phyloP scores from a whole-genome alignment of 768 basidiomycete genomes.

The Hygrocybe coccinea region DNA sequence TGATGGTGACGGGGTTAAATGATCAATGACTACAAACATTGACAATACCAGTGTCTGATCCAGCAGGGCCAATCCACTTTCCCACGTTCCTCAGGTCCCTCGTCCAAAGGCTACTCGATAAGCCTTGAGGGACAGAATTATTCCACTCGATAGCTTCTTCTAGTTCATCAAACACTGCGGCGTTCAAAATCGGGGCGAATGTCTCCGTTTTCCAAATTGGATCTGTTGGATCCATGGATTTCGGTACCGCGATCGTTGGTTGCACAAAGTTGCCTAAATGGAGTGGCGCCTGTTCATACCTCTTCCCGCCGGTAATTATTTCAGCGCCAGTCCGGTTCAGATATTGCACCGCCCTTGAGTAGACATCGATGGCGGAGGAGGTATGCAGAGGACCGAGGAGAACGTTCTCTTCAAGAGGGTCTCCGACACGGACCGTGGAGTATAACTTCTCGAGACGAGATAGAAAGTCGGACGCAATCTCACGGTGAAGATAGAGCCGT shows the following conservation, averaged over 20 bases:
- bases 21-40: slow-evolving; percentile 52
- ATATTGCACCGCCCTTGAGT: slow-evolving; percentile 54
- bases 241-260: slow-evolving; percentile 77
- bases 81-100: slow-evolving; percentile 77
- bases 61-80: slow-evolving; percentile 86
- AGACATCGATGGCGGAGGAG: slow-evolving; percentile 59
- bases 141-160: slow-evolving; percentile 88
- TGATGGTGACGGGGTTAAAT: slow-evolving; percentile 10
- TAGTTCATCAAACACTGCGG: slow-evolving; percentile 79
- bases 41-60: slow-evolving; percentile 88
- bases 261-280: slow-evolving; percentile 80
- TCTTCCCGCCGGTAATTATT: slow-evolving; percentile 67
- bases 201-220: slow-evolving; percentile 74
- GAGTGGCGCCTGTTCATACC: slow-evolving; percentile 48
- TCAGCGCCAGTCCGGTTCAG: slow-evolving; percentile 66
- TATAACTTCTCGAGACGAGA: slow-evolving; percentile 71
- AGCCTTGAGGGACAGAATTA: slow-evolving; percentile 81
- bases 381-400: slow-evolving; percentile 87
- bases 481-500: slow-evolving; percentile 80
- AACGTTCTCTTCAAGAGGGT: slow-evolving; percentile 70
- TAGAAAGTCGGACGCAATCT: slow-evolving; percentile 73
- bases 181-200: slow-evolving; percentile 87
- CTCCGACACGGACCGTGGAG: slow-evolving; percentile 67
- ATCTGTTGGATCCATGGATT: slow-evolving; percentile 47
- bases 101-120: slow-evolving; percentile 91